Conservation (phyloP, 768 basidiomycete species). For the Lanmaoa pseudosensibilis region DNA sequence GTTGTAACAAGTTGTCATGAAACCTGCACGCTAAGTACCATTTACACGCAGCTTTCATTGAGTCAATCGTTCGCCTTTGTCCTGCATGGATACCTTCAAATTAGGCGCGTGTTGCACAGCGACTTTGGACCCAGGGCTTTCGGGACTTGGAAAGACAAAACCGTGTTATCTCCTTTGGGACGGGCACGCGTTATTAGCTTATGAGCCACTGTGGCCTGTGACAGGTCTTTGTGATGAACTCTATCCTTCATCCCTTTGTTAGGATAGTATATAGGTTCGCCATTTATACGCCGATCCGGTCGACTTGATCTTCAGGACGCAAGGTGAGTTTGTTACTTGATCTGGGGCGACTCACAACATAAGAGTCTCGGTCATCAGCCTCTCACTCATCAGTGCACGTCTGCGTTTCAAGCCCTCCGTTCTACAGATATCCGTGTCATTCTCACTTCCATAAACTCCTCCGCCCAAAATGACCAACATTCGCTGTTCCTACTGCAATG, state of each 20-base stretch:
- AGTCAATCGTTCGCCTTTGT: not conserved
- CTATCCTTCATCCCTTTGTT: not conserved
- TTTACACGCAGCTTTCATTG: not conserved
- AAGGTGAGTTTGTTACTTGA: not conserved
- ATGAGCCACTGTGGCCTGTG: too few species aligned
- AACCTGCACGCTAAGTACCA: too few species aligned
- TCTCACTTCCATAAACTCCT: not conserved
- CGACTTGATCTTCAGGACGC: not conserved
- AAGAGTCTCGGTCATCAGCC: not conserved
- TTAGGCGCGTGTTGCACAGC: too few species aligned
- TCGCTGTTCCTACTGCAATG: constrained; percentile 14
- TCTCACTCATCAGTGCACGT: not conserved
- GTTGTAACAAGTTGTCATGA: too few species aligned
- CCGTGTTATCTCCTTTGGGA: constrained; percentile 7
- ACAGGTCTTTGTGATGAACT: not conserved
- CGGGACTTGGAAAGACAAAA: not conserved
- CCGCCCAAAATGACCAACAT: constrained; percentile 8
- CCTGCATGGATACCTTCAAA: not conserved
- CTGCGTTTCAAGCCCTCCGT: not conserved
- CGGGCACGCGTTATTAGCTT: not conserved
- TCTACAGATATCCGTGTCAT: not conserved
- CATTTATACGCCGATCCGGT: not conserved
- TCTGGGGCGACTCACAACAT: not conserved
- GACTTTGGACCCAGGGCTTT: too few species aligned
- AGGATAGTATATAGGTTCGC: not conserved